Base-by-base conservation (phyloP, 352 stramenopile genomes). In the Phytophthora ohioensis region DNA sequence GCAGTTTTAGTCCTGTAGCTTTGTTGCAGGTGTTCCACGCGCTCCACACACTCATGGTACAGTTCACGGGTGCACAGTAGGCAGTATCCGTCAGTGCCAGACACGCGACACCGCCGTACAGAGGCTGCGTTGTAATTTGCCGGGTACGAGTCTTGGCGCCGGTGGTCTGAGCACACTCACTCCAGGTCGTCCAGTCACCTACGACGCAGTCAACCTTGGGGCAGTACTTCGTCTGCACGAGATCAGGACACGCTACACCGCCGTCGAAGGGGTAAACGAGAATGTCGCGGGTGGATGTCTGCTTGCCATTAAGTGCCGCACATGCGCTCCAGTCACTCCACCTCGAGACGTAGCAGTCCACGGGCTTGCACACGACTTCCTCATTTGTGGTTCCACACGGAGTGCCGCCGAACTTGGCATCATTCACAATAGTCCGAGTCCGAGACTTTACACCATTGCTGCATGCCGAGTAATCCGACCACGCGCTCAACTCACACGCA, bases 281-380 rank as follows among this genome's bases (percentile, higher is more conserved):
- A 9, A 85, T 54, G 0, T 67, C 67, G 4, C 84, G 81, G 9
- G 57, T 85, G 7, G 76, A 79, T 1, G 64, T 71, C 46, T 80
- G 85, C 58, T 77, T 71, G 42, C 79, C 77, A 7, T 78, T 75
- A 0, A 48, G 17, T 13, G 78, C 55, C 1, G 57, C 71, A 48
- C 84, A 92, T 0, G 49, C 38, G 1, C 61, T 72, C 61, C 73
- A 92, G 0, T 56, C n/a, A 6, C 61, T 69, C 82, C 82, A 92
- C 5, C 64, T 35, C 8, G 75, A 79, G 11, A 89, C 75, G 36
- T 87, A 75, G 47, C 84, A 92, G 51, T 78, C 71, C 13, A 90
- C 76, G 15, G 84, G 80, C 36, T 81, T 84, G 73, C 84, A 92
- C 31, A 76, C 79, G 43, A 85, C 55, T 8, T 74, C 75, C 45